Evolutionary conservation across 495 filamentous ascomycete species (phyloP).

Genomic region (Tuber indicum): DNA sequence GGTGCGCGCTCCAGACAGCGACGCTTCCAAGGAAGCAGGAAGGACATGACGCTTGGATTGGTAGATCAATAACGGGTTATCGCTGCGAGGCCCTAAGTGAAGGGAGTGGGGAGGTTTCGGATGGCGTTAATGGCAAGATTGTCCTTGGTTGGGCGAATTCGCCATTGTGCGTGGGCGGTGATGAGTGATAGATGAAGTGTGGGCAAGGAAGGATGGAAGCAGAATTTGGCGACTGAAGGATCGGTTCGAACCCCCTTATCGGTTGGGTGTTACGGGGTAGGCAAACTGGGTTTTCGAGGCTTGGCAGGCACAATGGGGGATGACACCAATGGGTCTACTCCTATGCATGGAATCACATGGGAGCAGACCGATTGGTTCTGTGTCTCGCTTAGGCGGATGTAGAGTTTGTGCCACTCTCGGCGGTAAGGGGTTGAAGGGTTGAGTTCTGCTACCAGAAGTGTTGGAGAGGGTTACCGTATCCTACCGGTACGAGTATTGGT

Average conservation of each 20-base stretch:
- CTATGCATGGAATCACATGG: background rate
- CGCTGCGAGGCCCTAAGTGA: background rate
- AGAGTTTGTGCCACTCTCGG: background rate
- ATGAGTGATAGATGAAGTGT: background rate
- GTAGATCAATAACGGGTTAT: background rate
- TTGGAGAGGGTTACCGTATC: background rate
- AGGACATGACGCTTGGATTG: background rate
- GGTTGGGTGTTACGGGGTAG: background rate
- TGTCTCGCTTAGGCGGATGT: background rate
- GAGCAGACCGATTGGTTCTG: background rate
- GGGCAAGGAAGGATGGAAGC: background rate
- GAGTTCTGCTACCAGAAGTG: background rate
- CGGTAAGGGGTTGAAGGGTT: background rate
- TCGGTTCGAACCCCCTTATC: conserved; percentile 1
- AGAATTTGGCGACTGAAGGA: background rate
- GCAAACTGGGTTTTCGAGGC: background rate
- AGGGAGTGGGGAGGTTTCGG: background rate
- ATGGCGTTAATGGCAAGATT: background rate
- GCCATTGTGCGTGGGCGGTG: background rate
- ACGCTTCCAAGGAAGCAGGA: background rate
- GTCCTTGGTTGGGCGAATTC: conserved; percentile 1
- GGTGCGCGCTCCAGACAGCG: background rate
- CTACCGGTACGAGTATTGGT: background rate
- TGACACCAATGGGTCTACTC: no score
- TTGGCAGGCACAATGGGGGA: background rate